Conservation (phyloP, 345 rosid genomes). For the Euphorbia peplus region DNA sequence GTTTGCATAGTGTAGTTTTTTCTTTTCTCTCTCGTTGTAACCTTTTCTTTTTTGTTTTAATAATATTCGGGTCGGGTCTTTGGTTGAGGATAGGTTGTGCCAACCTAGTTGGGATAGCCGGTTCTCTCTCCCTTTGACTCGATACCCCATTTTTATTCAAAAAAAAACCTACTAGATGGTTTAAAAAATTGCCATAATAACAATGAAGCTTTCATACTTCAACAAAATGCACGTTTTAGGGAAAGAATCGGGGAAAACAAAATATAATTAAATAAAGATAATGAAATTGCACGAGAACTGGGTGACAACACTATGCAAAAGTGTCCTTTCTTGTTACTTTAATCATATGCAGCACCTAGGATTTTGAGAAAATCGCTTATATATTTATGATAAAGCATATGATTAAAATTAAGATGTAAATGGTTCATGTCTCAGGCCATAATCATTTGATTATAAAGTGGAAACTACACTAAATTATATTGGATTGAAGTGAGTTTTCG, state of each 20-base stretch:
- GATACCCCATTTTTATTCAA: too few species aligned
- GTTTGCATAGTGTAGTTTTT: too few species aligned
- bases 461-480: too few species aligned
- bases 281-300: neutral
- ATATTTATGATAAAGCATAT: neutral
- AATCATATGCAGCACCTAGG: neutral
- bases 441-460: too few species aligned
- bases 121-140: too few species aligned
- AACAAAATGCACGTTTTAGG: constrained; percentile 1
- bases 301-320: neutral
- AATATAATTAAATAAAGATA: neutral
- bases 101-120: too few species aligned
- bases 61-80: too few species aligned
- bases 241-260: neutral
- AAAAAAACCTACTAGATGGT: neutral
- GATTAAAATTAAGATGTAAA: neutral
- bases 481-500: too few species aligned
- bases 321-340: neutral
- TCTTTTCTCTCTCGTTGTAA: too few species aligned
- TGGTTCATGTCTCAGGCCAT: neutral
- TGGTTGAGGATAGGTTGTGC: too few species aligned
- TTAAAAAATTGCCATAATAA: neutral
- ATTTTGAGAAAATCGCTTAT: neutral
- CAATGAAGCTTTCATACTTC: neutral
- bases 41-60: too few species aligned